A percentile compares a stretch with the other conserved stretches of the same genome.
Conservation (phyloP, 352 stramenopile species). For the Pythium rhizo-oryzae region DNA sequence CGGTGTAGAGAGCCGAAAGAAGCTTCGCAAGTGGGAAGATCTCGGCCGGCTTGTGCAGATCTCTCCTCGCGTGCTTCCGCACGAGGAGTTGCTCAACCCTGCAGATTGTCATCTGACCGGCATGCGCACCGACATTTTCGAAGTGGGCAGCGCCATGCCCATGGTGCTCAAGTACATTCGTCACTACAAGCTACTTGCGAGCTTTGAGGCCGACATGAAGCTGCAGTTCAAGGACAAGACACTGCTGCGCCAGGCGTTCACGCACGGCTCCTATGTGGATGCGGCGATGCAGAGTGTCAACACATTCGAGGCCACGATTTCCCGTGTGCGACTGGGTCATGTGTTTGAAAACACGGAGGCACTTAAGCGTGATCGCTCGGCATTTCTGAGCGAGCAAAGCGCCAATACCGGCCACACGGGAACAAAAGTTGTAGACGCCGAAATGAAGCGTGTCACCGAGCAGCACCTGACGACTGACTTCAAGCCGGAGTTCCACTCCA, state of each 20-base stretch:
- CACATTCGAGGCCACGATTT: slow-evolving; percentile 72
- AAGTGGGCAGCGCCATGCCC: slow-evolving; percentile 81
- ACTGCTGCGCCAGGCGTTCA: slow-evolving; percentile 83
- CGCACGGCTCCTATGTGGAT: slow-evolving; percentile 83
- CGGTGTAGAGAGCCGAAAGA: slow-evolving; percentile 66
- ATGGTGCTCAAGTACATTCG: slow-evolving; percentile 87
- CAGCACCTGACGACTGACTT: slow-evolving; percentile 72
- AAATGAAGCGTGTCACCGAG: slow-evolving; percentile 56
- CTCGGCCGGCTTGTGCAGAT: slow-evolving; percentile 62
- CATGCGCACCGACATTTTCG: slow-evolving; percentile 78
- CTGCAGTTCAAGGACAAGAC: slow-evolving; percentile 75
- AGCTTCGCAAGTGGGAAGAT: slow-evolving; percentile 51
- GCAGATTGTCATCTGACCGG: slow-evolving; percentile 72
- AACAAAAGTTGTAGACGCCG: slow-evolving; percentile 33
- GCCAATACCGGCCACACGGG: slow-evolving; percentile 12
- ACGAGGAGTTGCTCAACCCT: slow-evolving; percentile 45
- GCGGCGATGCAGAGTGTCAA: slow-evolving; percentile 87
- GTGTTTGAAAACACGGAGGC: slow-evolving; percentile 65
- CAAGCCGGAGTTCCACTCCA: slow-evolving; percentile 76
- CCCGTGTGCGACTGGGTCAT: slow-evolving; percentile 73
- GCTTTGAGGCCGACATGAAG: slow-evolving; percentile 65
- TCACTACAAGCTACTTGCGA: slow-evolving; percentile 67
- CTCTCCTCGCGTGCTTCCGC: slow-evolving; percentile 57
- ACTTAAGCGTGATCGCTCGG: slow-evolving; percentile 63
- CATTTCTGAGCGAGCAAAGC: slow-evolving; percentile 43